Evolutionary conservation across 129 eudicot genomes (phyloP), one percentile per base, ranked within the genome.

Genomic region (Deinandra increscens): DNA sequence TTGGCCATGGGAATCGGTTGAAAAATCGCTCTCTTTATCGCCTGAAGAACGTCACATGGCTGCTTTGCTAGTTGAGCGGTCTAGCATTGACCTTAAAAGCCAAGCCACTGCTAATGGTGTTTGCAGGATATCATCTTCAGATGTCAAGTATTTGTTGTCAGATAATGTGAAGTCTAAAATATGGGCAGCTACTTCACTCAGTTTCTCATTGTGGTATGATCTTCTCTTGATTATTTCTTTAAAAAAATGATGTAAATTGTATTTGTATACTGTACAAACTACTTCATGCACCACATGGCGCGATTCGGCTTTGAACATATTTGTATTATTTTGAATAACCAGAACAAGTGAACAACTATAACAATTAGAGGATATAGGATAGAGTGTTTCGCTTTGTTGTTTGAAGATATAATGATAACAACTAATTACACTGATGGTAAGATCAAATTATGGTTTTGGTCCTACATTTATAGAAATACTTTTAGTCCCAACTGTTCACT

Each of bases 31-130:
- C 5, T 77, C 99, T 68, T 86, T 94, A 60, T 89, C 99, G 53
- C 85, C 87, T 1, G 99, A 90, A 79, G 99, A 94, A 72, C 91
- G 88, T 29, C 97, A 90, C 69, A 94, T 94, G 99, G 97, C 99
- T 55, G 88, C 99, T 66, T 77, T 94, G 80, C 75, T 94, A 15
- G 97, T 94, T 19, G 99, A 94, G 80, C 85, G 99, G 49, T 82
- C 99, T 9, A 41, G 54, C 31, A 56, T 94, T 49, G 99, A 94
- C 73, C 95, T 94, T 72, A 87, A 79, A 72, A 85, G 83, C 82
- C 97, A 94, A 84, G 99, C 81, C 17, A 94, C 97, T 0, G 87
- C 87, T 15, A 94, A 94, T 82, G 99, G 99, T 41, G 86, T 85
- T 5, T 89, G 96, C 71, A 85, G 72, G 36, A 87, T 94, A 51